Conservation (phyloP, 2,329 filamentous ascomycete species). For the Colletotrichum tabaci region DNA sequence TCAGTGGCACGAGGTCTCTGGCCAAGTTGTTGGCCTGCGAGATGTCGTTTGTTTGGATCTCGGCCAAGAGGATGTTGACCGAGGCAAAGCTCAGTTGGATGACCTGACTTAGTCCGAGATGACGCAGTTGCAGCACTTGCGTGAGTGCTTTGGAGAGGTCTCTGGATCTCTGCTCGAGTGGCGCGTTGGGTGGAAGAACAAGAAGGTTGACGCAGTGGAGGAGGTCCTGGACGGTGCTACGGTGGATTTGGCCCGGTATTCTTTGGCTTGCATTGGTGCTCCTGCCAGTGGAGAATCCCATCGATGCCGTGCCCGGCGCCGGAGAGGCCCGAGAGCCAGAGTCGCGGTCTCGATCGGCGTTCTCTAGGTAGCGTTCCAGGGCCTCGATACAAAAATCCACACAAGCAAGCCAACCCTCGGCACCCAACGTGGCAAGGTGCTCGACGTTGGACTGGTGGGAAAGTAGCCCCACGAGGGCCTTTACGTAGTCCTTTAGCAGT, state of each 20-base stretch:
- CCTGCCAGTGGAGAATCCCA: slow-evolving; percentile 50
- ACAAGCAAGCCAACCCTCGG: slow-evolving; percentile 77
- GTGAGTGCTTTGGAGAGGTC: slow-evolving; percentile 70
- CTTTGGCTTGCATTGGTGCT: slow-evolving; percentile 38
- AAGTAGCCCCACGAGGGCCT: slow-evolving; percentile 79
- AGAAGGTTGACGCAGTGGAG: slow-evolving; percentile 78
- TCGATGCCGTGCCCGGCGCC: slow-evolving; percentile 55
- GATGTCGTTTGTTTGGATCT: slow-evolving; percentile 78
- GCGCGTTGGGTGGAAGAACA: slow-evolving; percentile 76
- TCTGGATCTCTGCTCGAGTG: slow-evolving; percentile 70
- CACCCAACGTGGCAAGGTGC: slow-evolving; percentile 72
- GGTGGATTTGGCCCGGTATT: slow-evolving; percentile 45
- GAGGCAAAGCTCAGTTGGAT: slow-evolving; percentile 83
- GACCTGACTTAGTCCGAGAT: slow-evolving; percentile 71
- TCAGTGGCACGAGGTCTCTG: slow-evolving; percentile 76
- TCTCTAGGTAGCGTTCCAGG: slow-evolving; percentile 68
- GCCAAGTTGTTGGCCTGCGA: slow-evolving; percentile 73
- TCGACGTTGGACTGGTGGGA: slow-evolving; percentile 84
- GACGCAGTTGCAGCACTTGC: slow-evolving; percentile 72
- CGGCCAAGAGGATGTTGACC: slow-evolving; percentile 79
- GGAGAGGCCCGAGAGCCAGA: slow-evolving; percentile 62
- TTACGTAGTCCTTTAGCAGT: slow-evolving; percentile 83
- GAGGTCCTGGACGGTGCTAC: slow-evolving; percentile 60
- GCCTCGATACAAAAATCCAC: slow-evolving; percentile 79
- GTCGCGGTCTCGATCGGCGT: slow-evolving; percentile 57